Conservation (phyloP, 2,329 filamentous ascomycete species). For the Trichoderma brevicompactum region DNA sequence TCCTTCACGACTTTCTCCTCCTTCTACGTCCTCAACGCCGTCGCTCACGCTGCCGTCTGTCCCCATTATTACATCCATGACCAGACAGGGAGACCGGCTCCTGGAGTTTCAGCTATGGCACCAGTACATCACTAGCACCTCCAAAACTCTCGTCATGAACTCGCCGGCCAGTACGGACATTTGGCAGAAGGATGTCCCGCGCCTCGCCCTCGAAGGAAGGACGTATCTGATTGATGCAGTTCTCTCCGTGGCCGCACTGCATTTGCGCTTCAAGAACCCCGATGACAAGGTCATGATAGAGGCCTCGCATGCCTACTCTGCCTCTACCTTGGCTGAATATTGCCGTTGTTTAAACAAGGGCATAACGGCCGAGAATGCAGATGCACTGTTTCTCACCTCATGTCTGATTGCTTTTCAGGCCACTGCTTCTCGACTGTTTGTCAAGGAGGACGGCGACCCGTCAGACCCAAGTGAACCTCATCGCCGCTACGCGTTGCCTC, state of each 20-base stretch:
- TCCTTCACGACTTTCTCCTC: conserved; percentile 18
- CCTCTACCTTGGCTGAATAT: conserved; percentile 65
- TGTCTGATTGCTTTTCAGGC: conserved; percentile 70
- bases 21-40: conserved; percentile 26
- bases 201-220: conserved; percentile 62
- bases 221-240: conserved; percentile 66
- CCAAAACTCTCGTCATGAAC: conserved; percentile 61
- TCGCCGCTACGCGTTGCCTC: conserved; percentile 60
- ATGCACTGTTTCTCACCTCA: conserved; percentile 65
- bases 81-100: conserved; percentile 50
- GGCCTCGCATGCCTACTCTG: conserved; percentile 68
- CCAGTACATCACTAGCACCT: conserved; percentile 65
- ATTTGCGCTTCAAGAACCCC: conserved; percentile 60
- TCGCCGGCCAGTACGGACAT: conserved; percentile 57
- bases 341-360: conserved; percentile 60
- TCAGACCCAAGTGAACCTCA: conserved; percentile 42
- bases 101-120: conserved; percentile 68
- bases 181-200: conserved; percentile 64
- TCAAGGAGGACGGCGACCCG: conserved; percentile 56
- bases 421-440: conserved; percentile 65
- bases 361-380: conserved; percentile 62
- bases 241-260: conserved; percentile 66
- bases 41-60: conserved; percentile 34
- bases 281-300: conserved; percentile 64
- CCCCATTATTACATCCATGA: conserved; percentile 39